Conservation (phyloP, 345 rosid genomes). For the Eucalyptus regnans region DNA sequence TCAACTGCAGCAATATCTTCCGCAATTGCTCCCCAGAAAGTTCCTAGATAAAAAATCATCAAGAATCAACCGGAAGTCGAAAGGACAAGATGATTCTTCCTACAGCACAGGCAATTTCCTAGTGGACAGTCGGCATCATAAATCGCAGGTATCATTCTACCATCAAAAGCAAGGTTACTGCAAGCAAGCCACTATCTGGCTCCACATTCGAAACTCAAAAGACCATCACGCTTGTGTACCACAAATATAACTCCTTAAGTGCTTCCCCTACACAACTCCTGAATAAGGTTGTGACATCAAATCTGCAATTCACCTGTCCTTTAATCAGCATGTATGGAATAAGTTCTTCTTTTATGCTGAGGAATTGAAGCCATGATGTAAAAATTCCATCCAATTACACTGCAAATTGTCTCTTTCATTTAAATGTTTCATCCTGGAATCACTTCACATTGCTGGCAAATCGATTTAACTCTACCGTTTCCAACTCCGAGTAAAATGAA, state of each 20-base stretch:
- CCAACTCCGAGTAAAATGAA: not conserved
- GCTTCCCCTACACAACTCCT: not conserved
- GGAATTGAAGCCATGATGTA: not conserved
- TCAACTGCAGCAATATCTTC: conserved; percentile 53
- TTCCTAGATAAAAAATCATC: not conserved
- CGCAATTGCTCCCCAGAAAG: conserved; percentile 56
- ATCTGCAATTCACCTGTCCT: not conserved
- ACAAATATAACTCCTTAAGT: not conserved
- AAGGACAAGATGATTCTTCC: not conserved
- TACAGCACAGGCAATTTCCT: not conserved
- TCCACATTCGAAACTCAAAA: not conserved
- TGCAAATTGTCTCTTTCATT: not conserved
- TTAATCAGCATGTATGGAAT: not conserved
- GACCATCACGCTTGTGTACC: not conserved
- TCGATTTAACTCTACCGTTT: not conserved
- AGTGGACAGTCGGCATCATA: not conserved
- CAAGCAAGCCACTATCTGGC: not conserved
- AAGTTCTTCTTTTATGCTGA: not conserved
- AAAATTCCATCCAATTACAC: not conserved
- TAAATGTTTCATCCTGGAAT: not conserved
- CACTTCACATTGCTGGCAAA: not conserved
- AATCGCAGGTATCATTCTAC: not conserved
- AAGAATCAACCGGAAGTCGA: not conserved
- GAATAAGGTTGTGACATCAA: not conserved
- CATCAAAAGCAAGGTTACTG: not conserved